Percentiles rank a stretch among this genome's conserved stretches.
phyloP scores from a whole-genome alignment of 2,329 filamentous ascomycete genomes.

The Diaporthe helianthi region DNA sequence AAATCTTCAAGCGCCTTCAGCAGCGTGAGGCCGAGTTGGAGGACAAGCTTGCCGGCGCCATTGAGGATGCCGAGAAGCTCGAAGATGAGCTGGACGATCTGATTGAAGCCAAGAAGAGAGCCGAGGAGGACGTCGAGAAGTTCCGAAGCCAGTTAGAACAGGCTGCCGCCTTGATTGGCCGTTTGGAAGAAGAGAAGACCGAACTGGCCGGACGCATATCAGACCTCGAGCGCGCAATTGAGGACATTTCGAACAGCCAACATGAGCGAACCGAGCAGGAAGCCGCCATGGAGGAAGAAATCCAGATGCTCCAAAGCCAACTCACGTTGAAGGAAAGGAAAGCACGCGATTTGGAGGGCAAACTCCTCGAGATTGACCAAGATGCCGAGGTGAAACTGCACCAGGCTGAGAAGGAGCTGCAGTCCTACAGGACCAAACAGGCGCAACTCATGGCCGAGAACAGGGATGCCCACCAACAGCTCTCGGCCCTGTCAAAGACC shows the following conservation, averaged over 20 bases:
- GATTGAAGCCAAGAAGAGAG: conserved; percentile 85
- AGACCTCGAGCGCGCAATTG: conserved; percentile 74
- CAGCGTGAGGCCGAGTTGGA: conserved; percentile 88
- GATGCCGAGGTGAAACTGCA: conserved; percentile 87
- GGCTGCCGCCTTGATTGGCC: conserved; percentile 84
- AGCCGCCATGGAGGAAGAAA: conserved; percentile 78
- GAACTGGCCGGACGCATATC: conserved; percentile 72
- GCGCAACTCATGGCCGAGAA: conserved; percentile 82
- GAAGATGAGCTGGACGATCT: conserved; percentile 93
- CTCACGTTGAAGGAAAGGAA: conserved; percentile 89
- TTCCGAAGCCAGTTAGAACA: conserved; percentile 87
- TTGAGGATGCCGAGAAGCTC: conserved; percentile 92
- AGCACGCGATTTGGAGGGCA: conserved; percentile 82
- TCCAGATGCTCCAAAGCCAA: conserved; percentile 92
- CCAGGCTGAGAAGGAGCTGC: conserved; percentile 79
- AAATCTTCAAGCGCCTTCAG: conserved; percentile 97
- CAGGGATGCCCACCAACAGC: conserved; percentile 80
- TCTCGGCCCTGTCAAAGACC: conserved; percentile 85
- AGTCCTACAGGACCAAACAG: conserved; percentile 75
- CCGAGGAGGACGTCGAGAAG: conserved; percentile 82
- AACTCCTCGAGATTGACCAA: conserved; percentile 84
- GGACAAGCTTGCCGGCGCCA: conserved; percentile 89
- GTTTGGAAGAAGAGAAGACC: conserved; percentile 85
- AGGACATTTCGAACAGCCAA: conserved; percentile 73
- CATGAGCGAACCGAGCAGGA: conserved; percentile 79